These are phyloP conservation scores for Torrubiella hemipterigena DNA, from an alignment of 2,329 filamentous ascomycete genomes.

Conservation along the genomic window DNA sequence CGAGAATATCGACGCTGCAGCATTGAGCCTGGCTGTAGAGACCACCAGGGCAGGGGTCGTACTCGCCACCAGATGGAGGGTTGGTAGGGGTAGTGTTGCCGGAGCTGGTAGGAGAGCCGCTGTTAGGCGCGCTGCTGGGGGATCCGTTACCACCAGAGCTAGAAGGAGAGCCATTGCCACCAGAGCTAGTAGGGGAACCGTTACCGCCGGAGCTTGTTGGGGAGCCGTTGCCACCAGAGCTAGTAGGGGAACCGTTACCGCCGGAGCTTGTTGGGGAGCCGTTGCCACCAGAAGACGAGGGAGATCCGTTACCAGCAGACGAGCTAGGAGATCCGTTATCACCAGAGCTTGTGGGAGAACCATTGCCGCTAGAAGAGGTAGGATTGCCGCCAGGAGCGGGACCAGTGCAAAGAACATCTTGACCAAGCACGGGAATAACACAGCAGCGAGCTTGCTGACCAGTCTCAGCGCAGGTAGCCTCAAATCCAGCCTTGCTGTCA, in stretches of 20 bases:
- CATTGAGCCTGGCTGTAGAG: background rate
- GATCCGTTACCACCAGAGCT: background rate
- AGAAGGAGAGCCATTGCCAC: background rate
- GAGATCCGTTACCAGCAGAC: background rate
- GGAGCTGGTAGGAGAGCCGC: background rate
- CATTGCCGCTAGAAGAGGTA: background rate
- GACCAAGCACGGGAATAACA: slow-evolving; percentile 1
- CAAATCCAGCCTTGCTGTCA: background rate
- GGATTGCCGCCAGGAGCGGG: background rate
- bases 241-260: background rate
- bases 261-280: background rate
- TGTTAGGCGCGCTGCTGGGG: background rate
- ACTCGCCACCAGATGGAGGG: background rate
- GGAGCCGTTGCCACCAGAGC: background rate
- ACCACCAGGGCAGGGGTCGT: background rate
- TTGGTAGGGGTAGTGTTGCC: background rate
- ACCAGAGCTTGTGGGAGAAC: background rate
- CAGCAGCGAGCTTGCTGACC: slow-evolving; percentile 5
- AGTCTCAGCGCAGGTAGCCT: background rate
- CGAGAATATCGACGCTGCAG: background rate
- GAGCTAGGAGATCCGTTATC: background rate
- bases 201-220: background rate
- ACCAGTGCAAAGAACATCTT: slow-evolving; percentile 1
- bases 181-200: background rate
- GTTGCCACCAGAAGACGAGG: background rate